Evolutionary conservation across 345 rosid species (phyloP).

Genomic region (Viola odorata): DNA sequence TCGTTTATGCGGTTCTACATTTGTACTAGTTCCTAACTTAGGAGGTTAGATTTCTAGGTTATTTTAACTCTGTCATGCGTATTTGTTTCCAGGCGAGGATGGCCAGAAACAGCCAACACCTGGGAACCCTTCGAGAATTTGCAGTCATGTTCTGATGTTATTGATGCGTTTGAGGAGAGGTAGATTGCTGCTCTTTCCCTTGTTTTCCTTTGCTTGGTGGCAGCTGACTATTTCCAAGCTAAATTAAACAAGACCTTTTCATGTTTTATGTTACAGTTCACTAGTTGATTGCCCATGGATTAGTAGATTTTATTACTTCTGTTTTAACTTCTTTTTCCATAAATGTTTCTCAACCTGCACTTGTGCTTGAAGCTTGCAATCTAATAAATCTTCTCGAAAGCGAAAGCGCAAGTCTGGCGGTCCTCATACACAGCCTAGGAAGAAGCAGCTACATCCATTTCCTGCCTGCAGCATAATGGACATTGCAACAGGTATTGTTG

Average conservation of each 20-base stretch:
- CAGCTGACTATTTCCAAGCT: not conserved
- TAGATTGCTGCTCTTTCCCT: constrained; percentile 18
- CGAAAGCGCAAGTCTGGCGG: constrained; percentile 70
- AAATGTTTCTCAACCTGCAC: not conserved
- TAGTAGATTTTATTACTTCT: not conserved
- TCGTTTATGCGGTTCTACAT: too few species aligned
- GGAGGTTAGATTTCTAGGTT: not conserved
- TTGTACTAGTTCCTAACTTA: not conserved
- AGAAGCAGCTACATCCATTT: constrained; percentile 52
- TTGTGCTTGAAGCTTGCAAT: constrained; percentile 47
- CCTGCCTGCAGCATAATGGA: constrained; percentile 27
- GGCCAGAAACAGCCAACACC: constrained; percentile 94
- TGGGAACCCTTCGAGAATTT: constrained; percentile 99
- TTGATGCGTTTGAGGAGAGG: constrained; percentile 94
- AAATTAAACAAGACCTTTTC: not conserved
- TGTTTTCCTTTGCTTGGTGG: not conserved
- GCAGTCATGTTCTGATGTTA: constrained; percentile 82
- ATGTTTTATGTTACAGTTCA: constrained; percentile 1
- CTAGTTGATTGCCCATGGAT: not conserved
- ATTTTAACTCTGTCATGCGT: not conserved
- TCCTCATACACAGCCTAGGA: constrained; percentile 53
- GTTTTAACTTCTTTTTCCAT: not conserved
- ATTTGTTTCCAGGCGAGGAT: constrained; percentile 73
- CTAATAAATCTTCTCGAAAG: constrained; percentile 74
- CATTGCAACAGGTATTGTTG: constrained; percentile 25